Evolutionary conservation across 345 rosid species (phyloP), one percentile per base, ranked within the genome.

Genomic region (Eutrema heterophyllum): DNA sequence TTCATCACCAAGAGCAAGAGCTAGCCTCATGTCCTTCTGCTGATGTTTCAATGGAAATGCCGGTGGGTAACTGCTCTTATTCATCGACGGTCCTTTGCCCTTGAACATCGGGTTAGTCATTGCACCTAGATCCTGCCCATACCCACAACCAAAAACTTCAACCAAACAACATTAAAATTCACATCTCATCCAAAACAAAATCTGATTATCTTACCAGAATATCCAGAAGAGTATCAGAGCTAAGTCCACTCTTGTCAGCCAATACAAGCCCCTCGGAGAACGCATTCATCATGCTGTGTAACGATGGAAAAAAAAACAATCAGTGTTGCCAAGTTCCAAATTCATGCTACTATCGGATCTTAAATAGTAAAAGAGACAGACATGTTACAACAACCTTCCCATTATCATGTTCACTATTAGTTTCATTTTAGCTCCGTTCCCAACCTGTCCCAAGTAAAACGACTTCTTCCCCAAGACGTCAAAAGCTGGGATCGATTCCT

Each of bases 391-490:
- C 8, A 30, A 94, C 98, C 97, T 87, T 75, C 99, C 99, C 97
- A 95, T 89, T 71, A 95, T 84, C 99, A 95, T 89, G 85, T 95
- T 95, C 62, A 95, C 96, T 21, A 91, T 89, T 65, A 91, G 95
- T 78, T 95, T 91, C 96, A 95, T 91, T 50, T 88, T 95, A 52
- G 99, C 96, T 77, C 97, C 99, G 59, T 95, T 95, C 10, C 99
- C 97, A 64, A 95, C 81, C 72, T 85, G 81, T 68, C 97, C 97
- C 80, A 95, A 60, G 86, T 75, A 95, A 87, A 89, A 91, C 26
- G 97, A 83, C 72, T 85, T 88, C 86, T 95, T 95, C 57, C 97
- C 99, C 81, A 91, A 79, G 61, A 87, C 84, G 64, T 91, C 78
- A 45, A 95, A 88, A 56, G 97, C 95, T n/a, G 92, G 92, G 53